Evolutionary conservation across 306 rosid genomes (phyloP).

Genomic region (Acacia melanoxylon): DNA sequence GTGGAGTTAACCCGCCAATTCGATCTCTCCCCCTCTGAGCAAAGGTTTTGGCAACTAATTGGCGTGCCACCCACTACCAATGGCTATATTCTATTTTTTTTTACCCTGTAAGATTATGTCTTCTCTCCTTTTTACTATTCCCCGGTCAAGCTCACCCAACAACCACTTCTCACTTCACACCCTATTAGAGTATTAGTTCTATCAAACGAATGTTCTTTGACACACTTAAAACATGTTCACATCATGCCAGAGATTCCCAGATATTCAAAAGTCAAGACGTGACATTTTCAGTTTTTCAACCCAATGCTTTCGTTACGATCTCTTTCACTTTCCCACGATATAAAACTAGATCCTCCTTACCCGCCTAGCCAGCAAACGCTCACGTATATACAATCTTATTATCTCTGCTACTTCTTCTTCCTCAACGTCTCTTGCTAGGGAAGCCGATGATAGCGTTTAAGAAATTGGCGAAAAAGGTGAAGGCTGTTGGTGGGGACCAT

Average conservation of each 20-base stretch:
- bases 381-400: neutral
- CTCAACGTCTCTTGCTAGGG: slow-evolving; percentile 42
- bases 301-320: neutral
- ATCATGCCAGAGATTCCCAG: neutral
- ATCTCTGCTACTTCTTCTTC: slow-evolving; percentile 1
- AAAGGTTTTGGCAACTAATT: neutral
- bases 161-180: neutral
- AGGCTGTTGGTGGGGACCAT: slow-evolving; percentile 42
- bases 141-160: slow-evolving; percentile 21
- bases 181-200: too few relatives aligned
- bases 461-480: slow-evolving; percentile 67
- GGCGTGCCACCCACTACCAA: slow-evolving; percentile 29
- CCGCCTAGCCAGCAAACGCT: neutral
- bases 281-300: slow-evolving; percentile 30
- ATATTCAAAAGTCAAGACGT: slow-evolving; percentile 24
- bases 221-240: slow-evolving; percentile 1
- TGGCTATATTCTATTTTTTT: neutral
- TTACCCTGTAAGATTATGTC: neutral
- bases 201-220: neutral
- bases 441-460: slow-evolving; percentile 64
- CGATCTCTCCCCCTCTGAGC: neutral
- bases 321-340: neutral
- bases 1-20: slow-evolving; percentile 35
- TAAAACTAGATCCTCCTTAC: slow-evolving; percentile 15
- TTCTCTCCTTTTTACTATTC: slow-evolving; percentile 24